Conservation (phyloP, 1,284 basidiomycete species). For the Fomitopsis palustris region DNA sequence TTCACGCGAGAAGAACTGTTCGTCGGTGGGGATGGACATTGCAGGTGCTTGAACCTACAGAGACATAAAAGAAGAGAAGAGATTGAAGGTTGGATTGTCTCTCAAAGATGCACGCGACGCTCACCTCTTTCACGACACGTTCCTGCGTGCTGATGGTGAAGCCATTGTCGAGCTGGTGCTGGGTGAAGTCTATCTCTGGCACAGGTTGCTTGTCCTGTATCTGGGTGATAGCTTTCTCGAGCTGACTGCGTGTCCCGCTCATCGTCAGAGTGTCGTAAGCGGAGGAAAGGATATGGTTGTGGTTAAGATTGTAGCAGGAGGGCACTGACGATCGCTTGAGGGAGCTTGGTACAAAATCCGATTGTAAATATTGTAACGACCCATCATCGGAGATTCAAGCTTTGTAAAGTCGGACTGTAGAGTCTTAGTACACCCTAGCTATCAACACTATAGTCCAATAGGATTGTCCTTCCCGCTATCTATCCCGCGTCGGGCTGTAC, state of each 20-base stretch:
- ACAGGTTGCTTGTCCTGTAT: slow-evolving; percentile 63
- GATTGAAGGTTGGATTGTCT: not conserved
- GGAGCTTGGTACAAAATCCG: not conserved
- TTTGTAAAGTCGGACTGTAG: too few relatives aligned
- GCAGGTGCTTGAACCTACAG: slow-evolving; percentile 90
- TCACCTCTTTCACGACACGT: slow-evolving; percentile 80
- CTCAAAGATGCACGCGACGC: slow-evolving; percentile 15
- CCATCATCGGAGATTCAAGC: not conserved
- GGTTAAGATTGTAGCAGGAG: slow-evolving; percentile 10
- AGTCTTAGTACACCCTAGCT: too few relatives aligned
- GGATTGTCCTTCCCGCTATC: not conserved
- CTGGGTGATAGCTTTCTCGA: slow-evolving; percentile 73
- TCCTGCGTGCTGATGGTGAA: slow-evolving; percentile 83
- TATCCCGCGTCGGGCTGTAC: not conserved
- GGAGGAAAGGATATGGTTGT: slow-evolving; percentile 14
- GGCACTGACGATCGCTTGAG: not conserved
- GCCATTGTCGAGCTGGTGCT: slow-evolving; percentile 87
- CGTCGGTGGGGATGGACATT: slow-evolving; percentile 87
- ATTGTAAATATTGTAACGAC: not conserved
- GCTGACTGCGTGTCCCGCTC: slow-evolving; percentile 43
- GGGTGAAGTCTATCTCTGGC: slow-evolving; percentile 83
- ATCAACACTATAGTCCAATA: too few relatives aligned
- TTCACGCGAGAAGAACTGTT: slow-evolving; percentile 87
- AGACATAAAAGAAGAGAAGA: not conserved
- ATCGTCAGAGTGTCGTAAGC: slow-evolving; percentile 17